A percentile compares a stretch with the other conserved stretches of the same genome.
These are phyloP conservation scores for Chalaropsis ovoidea DNA, from an alignment of 2,329 filamentous ascomycete species.

Conservation along the genomic window DNA sequence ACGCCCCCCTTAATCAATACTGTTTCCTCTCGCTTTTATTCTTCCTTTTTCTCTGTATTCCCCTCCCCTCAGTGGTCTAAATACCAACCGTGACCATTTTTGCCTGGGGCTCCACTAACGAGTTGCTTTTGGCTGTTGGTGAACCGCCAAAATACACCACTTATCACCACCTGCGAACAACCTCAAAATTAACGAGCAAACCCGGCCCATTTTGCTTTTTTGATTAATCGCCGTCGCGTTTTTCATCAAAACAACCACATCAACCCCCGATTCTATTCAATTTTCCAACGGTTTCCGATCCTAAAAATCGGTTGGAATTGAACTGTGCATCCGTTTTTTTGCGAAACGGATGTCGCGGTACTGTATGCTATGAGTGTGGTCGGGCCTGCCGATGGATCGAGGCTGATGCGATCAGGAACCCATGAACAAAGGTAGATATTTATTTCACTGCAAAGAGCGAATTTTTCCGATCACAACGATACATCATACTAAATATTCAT, in stretches of 20 bases:
- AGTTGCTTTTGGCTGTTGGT: slow-evolving; percentile 19
- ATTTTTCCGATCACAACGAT: slow-evolving; percentile 43
- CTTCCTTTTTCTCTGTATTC: slow-evolving; percentile 10
- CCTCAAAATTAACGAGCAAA: slow-evolving; percentile 9
- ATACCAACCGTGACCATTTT: slow-evolving; percentile 21
- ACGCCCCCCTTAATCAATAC: slow-evolving; percentile 9
- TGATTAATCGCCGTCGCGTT: slow-evolving; percentile 20
- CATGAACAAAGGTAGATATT: slow-evolving; percentile 50
- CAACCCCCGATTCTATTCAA: slow-evolving; percentile 21
- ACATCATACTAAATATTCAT: slow-evolving; percentile 39
- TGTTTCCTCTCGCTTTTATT: slow-evolving; percentile 15
- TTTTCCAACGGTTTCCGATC: slow-evolving; percentile 22
- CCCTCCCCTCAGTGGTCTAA: slow-evolving; percentile 16
- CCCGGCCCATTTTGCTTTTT: slow-evolving; percentile 19
- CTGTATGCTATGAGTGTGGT: slow-evolving; percentile 63
- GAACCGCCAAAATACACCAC: slow-evolving; percentile 23
- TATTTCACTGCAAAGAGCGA: slow-evolving; percentile 38
- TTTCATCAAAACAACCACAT: slow-evolving; percentile 23
- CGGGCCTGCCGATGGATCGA: slow-evolving; percentile 54
- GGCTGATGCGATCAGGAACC: slow-evolving; percentile 56
- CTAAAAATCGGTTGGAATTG: slow-evolving; percentile 20
- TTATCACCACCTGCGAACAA: slow-evolving; percentile 16
- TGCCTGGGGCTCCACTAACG: slow-evolving; percentile 20
- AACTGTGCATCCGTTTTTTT: slow-evolving; percentile 46
- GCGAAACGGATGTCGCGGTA: slow-evolving; percentile 59